Conservation (phyloP, 768 basidiomycete species). For the Pleurotus citrinopileatus region DNA sequence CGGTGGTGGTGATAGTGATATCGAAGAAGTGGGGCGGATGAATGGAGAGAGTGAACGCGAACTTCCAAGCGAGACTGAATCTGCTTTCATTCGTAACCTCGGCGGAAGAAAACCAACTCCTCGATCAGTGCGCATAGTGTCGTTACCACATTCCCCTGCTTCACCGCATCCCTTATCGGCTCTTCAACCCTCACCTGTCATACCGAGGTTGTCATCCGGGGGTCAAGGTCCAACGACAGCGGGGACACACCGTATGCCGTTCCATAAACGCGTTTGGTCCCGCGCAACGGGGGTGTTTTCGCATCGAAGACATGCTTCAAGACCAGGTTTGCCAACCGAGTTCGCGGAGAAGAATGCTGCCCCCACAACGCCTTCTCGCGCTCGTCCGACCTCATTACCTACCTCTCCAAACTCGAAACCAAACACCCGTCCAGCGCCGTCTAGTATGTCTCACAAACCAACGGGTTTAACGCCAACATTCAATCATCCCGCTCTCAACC, state of each 20-base stretch:
- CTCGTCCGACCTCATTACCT: slow-evolving; percentile 32
- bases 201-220: background rate
- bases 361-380: slow-evolving; percentile 20
- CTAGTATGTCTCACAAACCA: too few species aligned
- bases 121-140: slow-evolving; percentile 80
- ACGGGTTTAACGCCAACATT: slow-evolving; percentile 60
- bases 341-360: background rate
- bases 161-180: background rate
- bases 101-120: slow-evolving; percentile 79
- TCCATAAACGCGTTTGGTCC: slow-evolving; percentile 54
- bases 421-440: too few species aligned
- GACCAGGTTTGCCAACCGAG: slow-evolving; percentile 1
- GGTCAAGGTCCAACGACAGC: slow-evolving; percentile 10
- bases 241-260: slow-evolving; percentile 31
- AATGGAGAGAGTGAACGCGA: slow-evolving; percentile 50
- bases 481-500: slow-evolving; percentile 61
- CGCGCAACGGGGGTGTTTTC: slow-evolving; percentile 43
- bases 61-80: slow-evolving; percentile 39
- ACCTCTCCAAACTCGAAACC: slow-evolving; percentile 43
- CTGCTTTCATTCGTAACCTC: slow-evolving; percentile 32
- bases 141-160: slow-evolving; percentile 49
- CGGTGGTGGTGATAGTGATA: too few species aligned
- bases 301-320: background rate
- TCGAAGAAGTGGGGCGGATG: slow-evolving; percentile 1
- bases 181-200: background rate